phyloP scores from a whole-genome alignment of 768 basidiomycete genomes.

The Bullera alba region DNA sequence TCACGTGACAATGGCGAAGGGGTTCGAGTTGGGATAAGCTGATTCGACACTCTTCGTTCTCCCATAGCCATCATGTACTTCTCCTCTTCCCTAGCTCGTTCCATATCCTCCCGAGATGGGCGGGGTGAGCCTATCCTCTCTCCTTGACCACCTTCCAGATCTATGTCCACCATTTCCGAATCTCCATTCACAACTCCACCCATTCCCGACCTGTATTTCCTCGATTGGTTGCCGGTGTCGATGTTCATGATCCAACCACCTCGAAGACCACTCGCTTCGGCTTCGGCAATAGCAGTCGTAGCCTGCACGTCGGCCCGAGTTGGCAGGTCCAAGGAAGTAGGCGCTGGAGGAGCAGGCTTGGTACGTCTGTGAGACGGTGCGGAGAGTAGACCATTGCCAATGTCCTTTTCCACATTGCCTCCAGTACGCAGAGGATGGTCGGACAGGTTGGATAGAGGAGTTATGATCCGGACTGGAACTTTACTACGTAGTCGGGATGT shows the following conservation, averaged over 20 bases:
- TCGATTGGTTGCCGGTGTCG: conserved; percentile 19
- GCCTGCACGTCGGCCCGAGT: conserved; percentile 47
- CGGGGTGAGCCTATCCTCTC: conserved; percentile 35
- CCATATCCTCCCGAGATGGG: conserved; percentile 21
- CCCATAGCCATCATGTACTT: conserved; percentile 22
- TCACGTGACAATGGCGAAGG: conserved; percentile 24
- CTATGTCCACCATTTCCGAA: conserved; percentile 45
- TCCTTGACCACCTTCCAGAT: conserved; percentile 43
- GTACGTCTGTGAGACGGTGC: conserved; percentile 34
- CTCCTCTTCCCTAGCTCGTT: conserved; percentile 23
- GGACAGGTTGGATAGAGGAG: conserved; percentile 24
- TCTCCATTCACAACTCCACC: no score
- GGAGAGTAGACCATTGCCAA: conserved; percentile 28
- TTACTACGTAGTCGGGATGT: not conserved
- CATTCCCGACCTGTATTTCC: conserved; percentile 1
- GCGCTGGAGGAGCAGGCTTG: conserved; percentile 21
- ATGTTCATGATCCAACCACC: conserved; percentile 47
- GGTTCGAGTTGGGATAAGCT: conserved; percentile 9
- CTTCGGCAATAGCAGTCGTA: conserved; percentile 41
- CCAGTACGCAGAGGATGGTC: conserved; percentile 26
- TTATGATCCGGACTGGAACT: conserved; percentile 33
- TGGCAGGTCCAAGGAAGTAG: conserved; percentile 41
- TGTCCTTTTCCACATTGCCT: not conserved
- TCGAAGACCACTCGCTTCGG: conserved; percentile 40
- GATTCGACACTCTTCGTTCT: conserved; percentile 24